Evolutionary conservation across 169 alveolate species (phyloP).

Genomic region (Eimeria maxima): DNA sequence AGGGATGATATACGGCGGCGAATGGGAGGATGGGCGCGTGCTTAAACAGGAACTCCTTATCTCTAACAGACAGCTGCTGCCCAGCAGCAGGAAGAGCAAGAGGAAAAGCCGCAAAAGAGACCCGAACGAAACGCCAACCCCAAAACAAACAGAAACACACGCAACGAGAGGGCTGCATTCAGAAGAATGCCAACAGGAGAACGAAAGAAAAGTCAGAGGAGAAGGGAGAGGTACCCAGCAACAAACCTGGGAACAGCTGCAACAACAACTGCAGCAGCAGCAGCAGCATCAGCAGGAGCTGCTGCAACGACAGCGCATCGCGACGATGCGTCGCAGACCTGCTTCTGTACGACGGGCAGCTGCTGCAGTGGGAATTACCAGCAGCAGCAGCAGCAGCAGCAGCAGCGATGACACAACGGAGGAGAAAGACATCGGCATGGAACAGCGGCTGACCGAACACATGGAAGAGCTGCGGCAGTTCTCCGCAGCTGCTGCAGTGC

Average conservation of each 20-base stretch:
- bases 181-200: background rate
- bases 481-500: constrained; percentile 83
- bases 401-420: constrained; percentile 13
- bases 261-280: background rate
- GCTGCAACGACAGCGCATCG: background rate
- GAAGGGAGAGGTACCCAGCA: background rate
- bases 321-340: background rate
- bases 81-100: background rate
- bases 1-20: constrained; percentile 85
- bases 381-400: constrained; percentile 69
- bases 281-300: background rate
- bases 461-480: constrained; percentile 39
- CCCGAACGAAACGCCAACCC: background rate
- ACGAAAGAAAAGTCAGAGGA: background rate
- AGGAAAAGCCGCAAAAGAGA: background rate
- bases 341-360: constrained; percentile 30
- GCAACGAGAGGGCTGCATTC: background rate
- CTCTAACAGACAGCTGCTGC: constrained; percentile 39
- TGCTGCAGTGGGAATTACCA: background rate
- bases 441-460: constrained; percentile 1
- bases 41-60: constrained; percentile 81
- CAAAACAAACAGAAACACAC: background rate
- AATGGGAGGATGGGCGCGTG: constrained; percentile 84
- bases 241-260: constrained; percentile 5
- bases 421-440: background rate